A percentile compares a stretch with the other conserved stretches of the same genome.
phyloP scores from a whole-genome alignment of 805 yeast genomes.

The Zygosaccharomyces bisporus region DNA sequence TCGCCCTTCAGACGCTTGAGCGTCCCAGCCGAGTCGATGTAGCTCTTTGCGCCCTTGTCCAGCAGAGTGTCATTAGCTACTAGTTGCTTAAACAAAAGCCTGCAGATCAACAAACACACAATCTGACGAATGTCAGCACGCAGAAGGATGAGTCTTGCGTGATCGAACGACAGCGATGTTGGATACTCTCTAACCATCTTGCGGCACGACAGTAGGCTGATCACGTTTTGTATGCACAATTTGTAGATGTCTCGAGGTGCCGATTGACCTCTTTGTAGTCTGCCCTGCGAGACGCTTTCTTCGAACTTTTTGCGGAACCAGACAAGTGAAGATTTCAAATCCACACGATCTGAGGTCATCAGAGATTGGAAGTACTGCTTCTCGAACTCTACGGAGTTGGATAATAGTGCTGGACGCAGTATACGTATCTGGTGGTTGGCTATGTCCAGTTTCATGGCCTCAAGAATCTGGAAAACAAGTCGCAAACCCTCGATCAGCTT shows the following conservation, averaged over 20 bases:
- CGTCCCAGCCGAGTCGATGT: constrained; percentile 38
- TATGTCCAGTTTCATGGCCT: constrained; percentile 91
- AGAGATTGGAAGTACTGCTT: constrained; percentile 64
- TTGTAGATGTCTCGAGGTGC: constrained; percentile 34
- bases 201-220: constrained; percentile 68
- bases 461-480: constrained; percentile 74
- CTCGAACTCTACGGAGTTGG: constrained; percentile 86
- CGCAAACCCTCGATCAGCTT: constrained; percentile 72
- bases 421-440: constrained; percentile 92
- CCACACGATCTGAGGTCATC: constrained; percentile 49
- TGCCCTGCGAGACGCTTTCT: constrained; percentile 24
- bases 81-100: constrained; percentile 68
- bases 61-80: constrained; percentile 37
- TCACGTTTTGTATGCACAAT: constrained; percentile 48
- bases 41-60: constrained; percentile 34
- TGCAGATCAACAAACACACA: constrained; percentile 73
- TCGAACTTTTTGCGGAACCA: constrained; percentile 53
- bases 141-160: constrained; percentile 67
- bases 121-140: constrained; percentile 84
- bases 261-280: constrained; percentile 5
- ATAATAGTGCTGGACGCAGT: constrained; percentile 75
- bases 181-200: constrained; percentile 82
- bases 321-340: constrained; percentile 53
- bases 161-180: constrained; percentile 77
- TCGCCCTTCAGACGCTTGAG: constrained; percentile 58